phyloP scores from a whole-genome alignment of 768 basidiomycete genomes.

The Termitomyces heimii region DNA sequence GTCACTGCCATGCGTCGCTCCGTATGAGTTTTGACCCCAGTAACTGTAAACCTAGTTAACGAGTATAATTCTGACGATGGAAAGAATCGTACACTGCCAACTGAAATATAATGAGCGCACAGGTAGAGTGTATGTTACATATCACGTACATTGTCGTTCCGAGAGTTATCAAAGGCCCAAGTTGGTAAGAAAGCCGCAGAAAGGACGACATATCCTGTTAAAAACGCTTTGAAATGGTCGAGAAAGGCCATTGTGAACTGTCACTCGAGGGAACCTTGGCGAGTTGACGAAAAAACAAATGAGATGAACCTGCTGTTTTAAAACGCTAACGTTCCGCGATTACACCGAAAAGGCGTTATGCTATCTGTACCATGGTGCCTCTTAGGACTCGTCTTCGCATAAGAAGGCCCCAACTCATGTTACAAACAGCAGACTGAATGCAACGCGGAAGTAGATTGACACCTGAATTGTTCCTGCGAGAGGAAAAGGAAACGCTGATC shows the following conservation, averaged over 20 bases:
- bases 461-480: background rate
- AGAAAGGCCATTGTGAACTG: constrained; percentile 8
- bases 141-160: constrained; percentile 30
- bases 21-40: constrained; percentile 74
- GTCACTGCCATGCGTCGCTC: constrained; percentile 43
- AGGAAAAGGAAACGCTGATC: constrained; percentile 5
- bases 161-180: constrained; percentile 24
- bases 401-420: background rate
- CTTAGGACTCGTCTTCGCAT: background rate
- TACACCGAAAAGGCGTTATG: background rate
- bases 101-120: constrained; percentile 21
- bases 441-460: background rate
- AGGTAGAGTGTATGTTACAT: background rate
- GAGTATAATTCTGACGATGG: background rate
- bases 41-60: constrained; percentile 34
- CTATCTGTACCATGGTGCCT: constrained; percentile 1
- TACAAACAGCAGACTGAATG: background rate
- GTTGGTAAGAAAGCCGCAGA: constrained; percentile 2
- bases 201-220: constrained; percentile 5
- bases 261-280: background rate
- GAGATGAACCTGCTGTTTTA: constrained; percentile 3
- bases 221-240: background rate
- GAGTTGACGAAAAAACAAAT: background rate
- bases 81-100: constrained; percentile 42
- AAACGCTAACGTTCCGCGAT: background rate